Conservation (phyloP, 2,329 filamentous ascomycete species). For the Colletotrichum endophyticum region DNA sequence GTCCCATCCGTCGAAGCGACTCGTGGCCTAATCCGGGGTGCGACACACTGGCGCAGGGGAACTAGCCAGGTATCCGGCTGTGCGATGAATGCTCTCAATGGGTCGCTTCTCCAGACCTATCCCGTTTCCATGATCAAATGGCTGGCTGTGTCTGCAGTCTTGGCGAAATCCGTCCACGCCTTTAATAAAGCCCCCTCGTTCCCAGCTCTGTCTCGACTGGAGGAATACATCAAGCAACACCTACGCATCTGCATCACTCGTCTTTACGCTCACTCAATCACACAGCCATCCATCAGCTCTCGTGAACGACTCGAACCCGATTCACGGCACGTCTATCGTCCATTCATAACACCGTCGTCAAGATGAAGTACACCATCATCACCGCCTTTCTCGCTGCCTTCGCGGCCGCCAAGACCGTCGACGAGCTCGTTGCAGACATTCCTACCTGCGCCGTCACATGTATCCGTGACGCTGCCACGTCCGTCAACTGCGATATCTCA, state of each 20-base stretch:
- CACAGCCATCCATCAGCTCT: not conserved
- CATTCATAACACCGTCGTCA: not conserved
- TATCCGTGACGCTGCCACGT: slow-evolving; percentile 32
- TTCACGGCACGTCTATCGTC: not conserved
- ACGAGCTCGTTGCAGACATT: slow-evolving; percentile 32
- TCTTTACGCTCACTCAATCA: not conserved
- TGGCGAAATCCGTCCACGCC: not conserved
- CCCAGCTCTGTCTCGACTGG: not conserved
- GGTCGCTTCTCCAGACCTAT: not conserved
- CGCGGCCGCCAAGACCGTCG: slow-evolving; percentile 26
- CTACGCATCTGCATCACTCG: not conserved
- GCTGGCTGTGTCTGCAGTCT: not conserved
- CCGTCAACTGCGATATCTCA: slow-evolving; percentile 35
- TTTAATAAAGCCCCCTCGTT: not conserved
- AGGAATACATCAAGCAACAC: not conserved
- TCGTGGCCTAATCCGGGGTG: slow-evolving; percentile 8
- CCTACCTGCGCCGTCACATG: slow-evolving; percentile 44
- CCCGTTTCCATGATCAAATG: not conserved
- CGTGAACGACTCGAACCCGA: not conserved
- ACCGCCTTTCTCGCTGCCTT: slow-evolving; percentile 27
- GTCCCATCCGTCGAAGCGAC: not conserved
- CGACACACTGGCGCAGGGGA: not conserved
- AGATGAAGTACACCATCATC: slow-evolving; percentile 34
- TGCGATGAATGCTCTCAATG: not conserved
- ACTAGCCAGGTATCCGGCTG: not conserved